These are phyloP conservation scores for Hsuehochloa calcarea DNA, from an alignment of 176 grass and related monocot species.

Conservation along the genomic window DNA sequence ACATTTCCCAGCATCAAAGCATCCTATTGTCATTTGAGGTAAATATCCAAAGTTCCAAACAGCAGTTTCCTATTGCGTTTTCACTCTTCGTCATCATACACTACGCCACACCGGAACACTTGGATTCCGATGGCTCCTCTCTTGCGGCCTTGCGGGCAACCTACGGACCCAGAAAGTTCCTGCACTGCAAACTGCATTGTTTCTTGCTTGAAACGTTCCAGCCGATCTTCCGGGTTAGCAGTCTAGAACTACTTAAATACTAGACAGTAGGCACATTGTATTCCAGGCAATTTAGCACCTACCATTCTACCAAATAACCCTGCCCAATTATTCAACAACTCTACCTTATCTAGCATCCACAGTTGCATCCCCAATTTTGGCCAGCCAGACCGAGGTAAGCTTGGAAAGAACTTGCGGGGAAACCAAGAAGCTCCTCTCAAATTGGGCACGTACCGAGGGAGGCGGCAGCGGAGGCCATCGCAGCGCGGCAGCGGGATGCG, in stretches of 20 bases:
- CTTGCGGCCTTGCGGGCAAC: no score
- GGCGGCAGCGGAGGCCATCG: conserved; percentile 4
- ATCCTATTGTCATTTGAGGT: no score
- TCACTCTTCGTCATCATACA: no score
- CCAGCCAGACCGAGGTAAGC: background rate
- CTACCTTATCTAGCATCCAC: background rate
- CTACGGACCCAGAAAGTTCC: background rate
- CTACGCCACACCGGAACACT: no score
- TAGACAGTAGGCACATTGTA: background rate
- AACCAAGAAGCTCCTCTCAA: background rate
- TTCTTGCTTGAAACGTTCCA: background rate
- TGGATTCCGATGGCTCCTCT: no score
- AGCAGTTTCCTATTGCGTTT: no score
- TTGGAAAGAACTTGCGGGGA: background rate
- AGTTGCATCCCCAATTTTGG: background rate
- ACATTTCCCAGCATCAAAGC: background rate
- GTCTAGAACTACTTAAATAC: background rate
- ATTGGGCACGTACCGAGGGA: conserved; percentile 3
- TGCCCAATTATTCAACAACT: background rate
- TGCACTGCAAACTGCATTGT: background rate
- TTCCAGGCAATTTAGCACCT: background rate
- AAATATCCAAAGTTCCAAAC: no score
- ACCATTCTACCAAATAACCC: background rate
- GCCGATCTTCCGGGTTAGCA: background rate
- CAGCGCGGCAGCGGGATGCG: background rate